phyloP scores from a whole-genome alignment of 306 rosid genomes.

The Corylus americana region DNA sequence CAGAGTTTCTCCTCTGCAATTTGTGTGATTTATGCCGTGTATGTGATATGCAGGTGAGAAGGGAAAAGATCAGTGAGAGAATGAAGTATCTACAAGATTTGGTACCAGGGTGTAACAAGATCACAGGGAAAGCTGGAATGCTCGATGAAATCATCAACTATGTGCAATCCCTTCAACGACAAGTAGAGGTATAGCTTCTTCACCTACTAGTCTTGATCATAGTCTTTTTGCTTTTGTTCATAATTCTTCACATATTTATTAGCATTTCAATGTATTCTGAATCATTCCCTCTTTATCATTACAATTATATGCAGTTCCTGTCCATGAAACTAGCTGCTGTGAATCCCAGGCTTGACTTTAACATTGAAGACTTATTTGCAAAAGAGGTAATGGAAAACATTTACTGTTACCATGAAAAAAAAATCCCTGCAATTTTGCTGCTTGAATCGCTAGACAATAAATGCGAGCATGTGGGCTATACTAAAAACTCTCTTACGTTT shows the following conservation, averaged over 20 bases:
- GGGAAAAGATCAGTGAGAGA: slow-evolving; percentile 95
- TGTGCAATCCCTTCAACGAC: slow-evolving; percentile 87
- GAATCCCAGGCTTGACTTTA: slow-evolving; percentile 82
- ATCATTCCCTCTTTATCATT: slow-evolving; percentile 9
- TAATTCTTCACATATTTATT: background rate
- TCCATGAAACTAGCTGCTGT: slow-evolving; percentile 96
- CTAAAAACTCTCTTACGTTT: too few relatives aligned
- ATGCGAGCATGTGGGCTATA: too few relatives aligned
- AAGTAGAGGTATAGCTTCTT: slow-evolving; percentile 65
- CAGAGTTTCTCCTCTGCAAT: background rate
- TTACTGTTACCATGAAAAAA: too few relatives aligned
- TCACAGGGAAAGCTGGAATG: slow-evolving; percentile 98
- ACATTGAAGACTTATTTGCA: slow-evolving; percentile 72
- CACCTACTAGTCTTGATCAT: background rate
- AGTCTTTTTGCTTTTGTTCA: slow-evolving; percentile 8
- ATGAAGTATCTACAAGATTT: slow-evolving; percentile 94
- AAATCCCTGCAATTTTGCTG: too few relatives aligned
- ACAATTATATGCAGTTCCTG: slow-evolving; percentile 62
- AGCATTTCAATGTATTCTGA: slow-evolving; percentile 7
- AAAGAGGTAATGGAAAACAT: slow-evolving; percentile 67
- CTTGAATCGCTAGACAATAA: too few relatives aligned
- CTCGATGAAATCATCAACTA: slow-evolving; percentile 95
- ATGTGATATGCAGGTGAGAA: slow-evolving; percentile 62
- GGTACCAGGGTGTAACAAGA: slow-evolving; percentile 96
- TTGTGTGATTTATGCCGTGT: background rate